Evolutionary conservation across 2,329 filamentous ascomycete genomes (phyloP).

Genomic region (Curvularia verruculosa): DNA sequence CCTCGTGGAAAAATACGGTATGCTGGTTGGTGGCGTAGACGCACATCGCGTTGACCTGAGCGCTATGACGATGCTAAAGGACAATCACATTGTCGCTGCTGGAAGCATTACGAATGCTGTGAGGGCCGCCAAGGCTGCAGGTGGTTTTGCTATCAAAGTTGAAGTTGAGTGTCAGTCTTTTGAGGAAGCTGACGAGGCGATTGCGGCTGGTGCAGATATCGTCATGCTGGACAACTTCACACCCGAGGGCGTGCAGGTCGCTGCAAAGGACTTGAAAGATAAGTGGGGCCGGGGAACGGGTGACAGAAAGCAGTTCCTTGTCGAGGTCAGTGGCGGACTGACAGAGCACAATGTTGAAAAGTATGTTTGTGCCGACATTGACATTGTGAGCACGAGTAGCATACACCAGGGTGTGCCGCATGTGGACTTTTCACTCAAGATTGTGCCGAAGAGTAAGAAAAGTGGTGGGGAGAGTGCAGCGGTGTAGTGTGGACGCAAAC

Average conservation of each 20-base stretch:
- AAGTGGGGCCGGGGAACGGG: conserved; percentile 73
- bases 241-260: conserved; percentile 74
- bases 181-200: conserved; percentile 88
- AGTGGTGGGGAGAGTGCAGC: conserved; percentile 22
- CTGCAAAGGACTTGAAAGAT: conserved; percentile 76
- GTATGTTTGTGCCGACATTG: conserved; percentile 84
- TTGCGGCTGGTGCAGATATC: conserved; percentile 87
- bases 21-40: conserved; percentile 92
- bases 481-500: conserved; percentile 1
- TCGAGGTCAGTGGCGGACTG: conserved; percentile 92
- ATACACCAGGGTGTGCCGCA: conserved; percentile 96
- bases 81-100: conserved; percentile 96
- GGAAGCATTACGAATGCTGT: conserved; percentile 85
- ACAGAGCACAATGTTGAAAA: conserved; percentile 80
- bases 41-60: conserved; percentile 85
- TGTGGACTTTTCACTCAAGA: conserved; percentile 95
- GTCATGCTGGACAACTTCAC: conserved; percentile 98
- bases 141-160: conserved; percentile 89
- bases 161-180: conserved; percentile 94
- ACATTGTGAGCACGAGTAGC: conserved; percentile 94
- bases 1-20: conserved; percentile 96
- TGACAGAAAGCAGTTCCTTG: conserved; percentile 67
- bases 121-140: conserved; percentile 78
- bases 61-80: conserved; percentile 98
- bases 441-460: conserved; percentile 58